A percentile compares a stretch with the other conserved stretches of the same genome.
These are phyloP conservation scores for Bipolaris bicolor DNA, from an alignment of 2,329 filamentous ascomycete genomes.

Conservation along the genomic window DNA sequence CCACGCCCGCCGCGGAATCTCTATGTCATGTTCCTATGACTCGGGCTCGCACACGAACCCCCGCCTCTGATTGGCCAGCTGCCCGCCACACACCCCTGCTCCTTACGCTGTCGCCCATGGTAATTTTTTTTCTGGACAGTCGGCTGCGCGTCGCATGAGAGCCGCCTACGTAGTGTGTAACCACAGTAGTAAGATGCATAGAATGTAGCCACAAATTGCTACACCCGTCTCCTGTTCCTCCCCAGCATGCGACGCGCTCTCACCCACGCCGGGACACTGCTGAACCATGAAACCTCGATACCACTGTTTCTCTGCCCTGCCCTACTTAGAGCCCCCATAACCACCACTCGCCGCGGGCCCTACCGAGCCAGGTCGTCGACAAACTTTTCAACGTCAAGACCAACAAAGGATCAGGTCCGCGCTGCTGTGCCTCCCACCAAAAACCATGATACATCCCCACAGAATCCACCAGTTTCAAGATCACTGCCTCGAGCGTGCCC, in stretches of 20 bases:
- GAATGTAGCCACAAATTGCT: not conserved
- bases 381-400: slow-evolving; percentile 35
- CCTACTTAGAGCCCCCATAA: slow-evolving; percentile 30
- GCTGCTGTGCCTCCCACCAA: slow-evolving; percentile 16
- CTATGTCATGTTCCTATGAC: slow-evolving; percentile 13
- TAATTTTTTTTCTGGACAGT: slow-evolving; percentile 32
- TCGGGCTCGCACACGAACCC: slow-evolving; percentile 12
- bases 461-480: slow-evolving; percentile 7
- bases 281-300: slow-evolving; percentile 34
- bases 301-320: slow-evolving; percentile 46
- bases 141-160: slow-evolving; percentile 17
- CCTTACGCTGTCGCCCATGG: slow-evolving; percentile 17
- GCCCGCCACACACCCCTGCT: slow-evolving; percentile 16
- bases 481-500: slow-evolving; percentile 62
- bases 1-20: slow-evolving; percentile 25
- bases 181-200: not conserved
- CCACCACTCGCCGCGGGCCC: slow-evolving; percentile 16
- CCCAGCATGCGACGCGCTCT: slow-evolving; percentile 45
- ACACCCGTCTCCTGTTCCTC: not conserved
- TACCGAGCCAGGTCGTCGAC: slow-evolving; percentile 10
- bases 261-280: slow-evolving; percentile 34
- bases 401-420: slow-evolving; percentile 25
- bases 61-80: slow-evolving; percentile 25
- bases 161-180: not conserved
- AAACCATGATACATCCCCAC: slow-evolving; percentile 1